Conservation (phyloP, 352 stramenopile species). For the Peronosclerospora sorghi region DNA sequence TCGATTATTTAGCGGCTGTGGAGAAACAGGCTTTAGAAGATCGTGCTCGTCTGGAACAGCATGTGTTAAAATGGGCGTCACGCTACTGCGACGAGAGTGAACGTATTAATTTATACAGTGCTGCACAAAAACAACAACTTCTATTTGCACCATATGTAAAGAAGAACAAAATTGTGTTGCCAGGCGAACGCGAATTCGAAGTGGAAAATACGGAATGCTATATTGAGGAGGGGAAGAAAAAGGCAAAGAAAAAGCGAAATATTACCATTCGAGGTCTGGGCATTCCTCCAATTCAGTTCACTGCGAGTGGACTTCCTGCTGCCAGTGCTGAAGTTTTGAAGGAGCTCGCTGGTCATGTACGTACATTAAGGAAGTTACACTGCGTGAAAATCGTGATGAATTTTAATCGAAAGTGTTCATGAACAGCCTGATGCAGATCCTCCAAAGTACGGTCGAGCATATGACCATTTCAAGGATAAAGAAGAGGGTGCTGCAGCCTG, state of each 20-base stretch:
- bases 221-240: conserved; percentile 58
- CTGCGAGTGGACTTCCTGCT: conserved; percentile 84
- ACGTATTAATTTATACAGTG: conserved; percentile 92
- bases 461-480: conserved; percentile 89
- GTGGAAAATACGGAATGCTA: conserved; percentile 71
- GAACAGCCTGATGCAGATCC: conserved; percentile 64
- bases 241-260: conserved; percentile 68
- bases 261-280: conserved; percentile 84
- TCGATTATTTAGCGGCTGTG: conserved; percentile 86
- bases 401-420: conserved; percentile 1
- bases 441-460: conserved; percentile 71
- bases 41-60: conserved; percentile 56
- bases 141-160: conserved; percentile 91
- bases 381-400: background rate
- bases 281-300: conserved; percentile 89
- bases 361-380: background rate
- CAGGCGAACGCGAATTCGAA: conserved; percentile 58
- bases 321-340: conserved; percentile 91
- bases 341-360: conserved; percentile 85
- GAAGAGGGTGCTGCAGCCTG: conserved; percentile 90
- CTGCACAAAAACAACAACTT: conserved; percentile 90
- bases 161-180: conserved; percentile 63
- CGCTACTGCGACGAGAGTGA: conserved; percentile 89
- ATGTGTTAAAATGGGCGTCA: conserved; percentile 88
- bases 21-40: conserved; percentile 88